phyloP scores from a whole-genome alignment of 1,139 yeast species.

The Debaryomyces sp. region DNA sequence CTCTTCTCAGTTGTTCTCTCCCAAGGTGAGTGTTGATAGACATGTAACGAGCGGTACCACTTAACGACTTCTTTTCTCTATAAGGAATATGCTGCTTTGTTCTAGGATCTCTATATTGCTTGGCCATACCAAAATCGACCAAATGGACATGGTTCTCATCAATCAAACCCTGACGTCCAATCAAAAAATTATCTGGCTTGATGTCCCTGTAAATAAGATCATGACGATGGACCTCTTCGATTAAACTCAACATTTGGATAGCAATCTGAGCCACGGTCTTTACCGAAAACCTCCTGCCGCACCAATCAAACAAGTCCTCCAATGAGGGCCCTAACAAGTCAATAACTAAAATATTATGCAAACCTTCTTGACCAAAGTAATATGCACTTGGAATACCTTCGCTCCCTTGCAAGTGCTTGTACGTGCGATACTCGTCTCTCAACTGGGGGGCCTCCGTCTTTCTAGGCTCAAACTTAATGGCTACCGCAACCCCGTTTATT shows the following conservation, averaged over 20 bases:
- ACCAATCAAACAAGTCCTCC: constrained; percentile 97
- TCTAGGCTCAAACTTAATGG: constrained; percentile 82
- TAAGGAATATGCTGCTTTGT: constrained; percentile 96
- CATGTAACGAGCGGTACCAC: constrained; percentile 98
- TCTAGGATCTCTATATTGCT: constrained; percentile 93
- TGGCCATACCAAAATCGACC: constrained; percentile 96
- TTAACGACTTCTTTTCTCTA: constrained; percentile 88
- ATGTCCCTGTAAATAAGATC: constrained; percentile 92
- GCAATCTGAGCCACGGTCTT: constrained; percentile 92
- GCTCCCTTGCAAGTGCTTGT: constrained; percentile 77
- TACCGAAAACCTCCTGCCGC: constrained; percentile 85
- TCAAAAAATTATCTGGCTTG: constrained; percentile 92
- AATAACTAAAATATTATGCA: constrained; percentile 89
- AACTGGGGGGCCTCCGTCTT: constrained; percentile 98
- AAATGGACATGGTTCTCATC: constrained; percentile 60
- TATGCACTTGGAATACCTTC: constrained; percentile 93
- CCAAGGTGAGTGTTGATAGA: constrained; percentile 97
- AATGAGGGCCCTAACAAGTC: constrained; percentile 94
- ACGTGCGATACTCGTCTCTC: constrained; percentile 92
- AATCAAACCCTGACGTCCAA: constrained; percentile 65
- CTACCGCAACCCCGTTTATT: constrained; percentile 74
- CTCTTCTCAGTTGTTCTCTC: constrained; percentile 93
- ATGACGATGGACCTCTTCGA: constrained; percentile 86
- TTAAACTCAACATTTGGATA: constrained; percentile 86
- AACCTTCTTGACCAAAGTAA: constrained; percentile 97